phyloP scores from a whole-genome alignment of 495 filamentous ascomycete genomes.

The Pyrenopolyporus hunteri region DNA sequence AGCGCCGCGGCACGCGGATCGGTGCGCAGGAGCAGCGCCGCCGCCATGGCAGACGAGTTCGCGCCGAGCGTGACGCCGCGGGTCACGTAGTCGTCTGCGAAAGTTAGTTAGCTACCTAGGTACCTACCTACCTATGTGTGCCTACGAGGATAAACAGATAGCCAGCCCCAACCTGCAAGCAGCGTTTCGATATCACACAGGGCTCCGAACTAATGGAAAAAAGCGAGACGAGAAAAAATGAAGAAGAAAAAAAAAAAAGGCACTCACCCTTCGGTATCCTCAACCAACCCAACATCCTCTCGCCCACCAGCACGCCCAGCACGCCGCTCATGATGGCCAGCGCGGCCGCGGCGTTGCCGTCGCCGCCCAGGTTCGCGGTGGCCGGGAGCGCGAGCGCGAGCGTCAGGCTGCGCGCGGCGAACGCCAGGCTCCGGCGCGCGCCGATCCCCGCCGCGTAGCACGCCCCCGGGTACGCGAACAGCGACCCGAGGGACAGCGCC shows the following conservation, averaged over 20 bases:
- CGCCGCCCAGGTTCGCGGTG: constrained; percentile 56
- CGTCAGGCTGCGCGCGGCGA: constrained; percentile 57
- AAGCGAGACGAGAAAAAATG: not conserved
- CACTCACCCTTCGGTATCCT: constrained; percentile 55
- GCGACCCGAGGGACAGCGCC: constrained; percentile 50
- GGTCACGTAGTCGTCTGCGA: constrained; percentile 60
- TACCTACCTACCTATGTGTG: too few species aligned
- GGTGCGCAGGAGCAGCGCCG: constrained; percentile 55
- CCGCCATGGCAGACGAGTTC: constrained; percentile 60
- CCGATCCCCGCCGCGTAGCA: constrained; percentile 57
- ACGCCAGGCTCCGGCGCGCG: constrained; percentile 52
- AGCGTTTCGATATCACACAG: too few species aligned
- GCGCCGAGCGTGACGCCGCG: constrained; percentile 60
- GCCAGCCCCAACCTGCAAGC: not conserved
- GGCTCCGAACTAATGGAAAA: not conserved
- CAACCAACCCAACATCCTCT: constrained; percentile 47
- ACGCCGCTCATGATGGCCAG: constrained; percentile 61
- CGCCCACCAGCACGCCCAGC: constrained; percentile 56
- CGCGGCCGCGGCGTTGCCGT: constrained; percentile 56
- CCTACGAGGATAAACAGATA: too few species aligned
- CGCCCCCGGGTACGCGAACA: constrained; percentile 58
- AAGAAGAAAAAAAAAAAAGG: not conserved
- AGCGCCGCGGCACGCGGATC: constrained; percentile 62
- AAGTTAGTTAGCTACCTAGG: too few species aligned
- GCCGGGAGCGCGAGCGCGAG: constrained; percentile 60